Evolutionary conservation across 805 yeast species (phyloP).

Genomic region (Ogataea saltuana): DNA sequence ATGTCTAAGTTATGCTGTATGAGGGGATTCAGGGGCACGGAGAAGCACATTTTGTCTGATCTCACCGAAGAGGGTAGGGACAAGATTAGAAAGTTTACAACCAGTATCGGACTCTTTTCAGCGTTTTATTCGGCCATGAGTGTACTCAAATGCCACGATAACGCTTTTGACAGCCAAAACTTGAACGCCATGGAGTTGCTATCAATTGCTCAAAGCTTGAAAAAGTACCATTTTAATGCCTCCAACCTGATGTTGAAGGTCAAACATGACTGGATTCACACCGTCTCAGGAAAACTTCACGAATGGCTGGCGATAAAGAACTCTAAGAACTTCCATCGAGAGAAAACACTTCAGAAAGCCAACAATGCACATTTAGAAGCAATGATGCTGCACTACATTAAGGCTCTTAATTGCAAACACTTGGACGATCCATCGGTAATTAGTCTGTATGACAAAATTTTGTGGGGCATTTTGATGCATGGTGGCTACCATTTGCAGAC

Average conservation of each 20-base stretch:
- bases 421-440: constrained; percentile 41
- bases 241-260: constrained; percentile 7
- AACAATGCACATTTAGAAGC: constrained; percentile 30
- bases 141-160: constrained; percentile 9
- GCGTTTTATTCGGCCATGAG: constrained; percentile 11
- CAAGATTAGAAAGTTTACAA: constrained; percentile 8
- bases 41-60: constrained; percentile 10
- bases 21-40: constrained; percentile 16
- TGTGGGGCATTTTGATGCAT: constrained; percentile 44
- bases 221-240: constrained; percentile 15
- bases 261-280: constrained; percentile 20
- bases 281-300: constrained; percentile 17
- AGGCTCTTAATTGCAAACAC: constrained; percentile 35
- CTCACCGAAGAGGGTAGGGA: constrained; percentile 7
- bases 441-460: constrained; percentile 38
- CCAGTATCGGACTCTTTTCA: constrained; percentile 13
- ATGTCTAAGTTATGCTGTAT: constrained; percentile 15
- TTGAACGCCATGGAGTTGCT: constrained; percentile 11
- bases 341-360: constrained; percentile 10
- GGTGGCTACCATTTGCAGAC: constrained; percentile 47
- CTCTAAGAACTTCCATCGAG: constrained; percentile 6
- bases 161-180: background rate
- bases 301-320: constrained; percentile 18
- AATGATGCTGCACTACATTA: constrained; percentile 41
- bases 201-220: constrained; percentile 13